Evolutionary conservation across 2,329 filamentous ascomycete genomes (phyloP), one percentile per base, ranked within the genome.

Genomic region (Escovopsis sp.): DNA sequence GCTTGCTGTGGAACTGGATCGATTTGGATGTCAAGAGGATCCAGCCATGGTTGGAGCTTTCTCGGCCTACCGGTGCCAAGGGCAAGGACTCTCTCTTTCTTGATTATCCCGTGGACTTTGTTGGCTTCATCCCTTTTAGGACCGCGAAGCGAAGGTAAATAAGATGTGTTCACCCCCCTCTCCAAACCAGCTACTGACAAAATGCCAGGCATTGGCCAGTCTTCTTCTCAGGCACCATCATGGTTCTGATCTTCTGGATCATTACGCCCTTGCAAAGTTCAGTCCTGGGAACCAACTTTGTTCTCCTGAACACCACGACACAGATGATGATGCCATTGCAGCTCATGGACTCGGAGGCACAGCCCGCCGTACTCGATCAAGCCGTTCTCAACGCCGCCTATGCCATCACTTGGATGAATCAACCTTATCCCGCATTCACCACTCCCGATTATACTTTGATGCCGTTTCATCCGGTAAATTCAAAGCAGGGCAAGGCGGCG

Each of bases 41-140:
- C 30, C 70, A 78, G 23, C 72, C 73, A 0, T 79, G 66, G 56
- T 63, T 72, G 10, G 68, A 76, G 16, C 36, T 78, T 1, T 73
- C 70, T 0, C 64, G 60, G 8, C 12, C 43, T 0, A 43, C 47
- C 0, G 72, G 71, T 0, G 65, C 65, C 0, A 43, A 43, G 0
- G 68, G 57, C 0, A 49, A 55, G 6, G 44, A 67, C 1, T 72
- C 68, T 0, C 13, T 78, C 0, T 51, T 72, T 0, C 34, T 78
- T 0, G 57, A 64, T 0, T 79, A 78, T 27, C 70, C 70, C 0
- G 55, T 49, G 0, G 52, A 57, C 0, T 63, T 63, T 9, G 43
- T 61, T 0, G 55, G 45, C 0, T 35, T 51, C 3, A 53, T 54
- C 0, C 58, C 58, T 0, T 43, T 57, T 4, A 50, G 40, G 1